Base-by-base conservation (phyloP, 2,329 filamentous ascomycete species). In the Dactylonectria macrodidyma region DNA sequence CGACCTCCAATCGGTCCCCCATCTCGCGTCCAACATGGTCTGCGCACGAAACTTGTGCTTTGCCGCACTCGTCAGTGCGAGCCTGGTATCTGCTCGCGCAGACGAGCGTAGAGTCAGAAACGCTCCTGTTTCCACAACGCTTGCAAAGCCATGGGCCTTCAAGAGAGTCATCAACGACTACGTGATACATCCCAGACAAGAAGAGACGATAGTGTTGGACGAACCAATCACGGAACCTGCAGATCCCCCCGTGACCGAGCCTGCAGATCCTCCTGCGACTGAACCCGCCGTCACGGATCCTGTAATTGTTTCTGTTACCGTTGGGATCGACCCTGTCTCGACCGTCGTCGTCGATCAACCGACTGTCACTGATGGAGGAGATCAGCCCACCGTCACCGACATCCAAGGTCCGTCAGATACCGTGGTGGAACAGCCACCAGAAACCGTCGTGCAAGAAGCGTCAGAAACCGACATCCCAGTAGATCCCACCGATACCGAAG, bases 381-480 rank as follows among this genome's bases (percentile, higher is more conserved):
- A 16, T n/a, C 14, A 44, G 7, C 24, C 48, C 14, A n/a, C 57
- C 16, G 54, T 54, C 2, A 52, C 61, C 24, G 11, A 52, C 41
- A 50, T 54, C 16, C 9, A 63, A 56, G 51, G 50, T 52, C 61
- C 56, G 47, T 58, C 56, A n/a, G n/a, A 33, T 34, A 46, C 54
- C 34, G 41, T 14, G n/a, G 34, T 46, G 19, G 54, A 57, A 41
- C 11, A 41, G 38, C 61, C 55, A 34, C 58, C 55, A 41, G 24
- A 22, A 41, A 41, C 52, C 10, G 8, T 30, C 22, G 34, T 10
- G 24, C 26, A 34, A 34, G 19, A 41, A 6, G n/a, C 52, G n/a
- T 26, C 46, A 38, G 46, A 51, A 24, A 51, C 46, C 46, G 26
- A 26, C 16, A 30, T n/a, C 41, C 56, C 41, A 59, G 26, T n/a